phyloP scores from a whole-genome alignment of 768 basidiomycete genomes.

The Daedaleopsis sinensis region DNA sequence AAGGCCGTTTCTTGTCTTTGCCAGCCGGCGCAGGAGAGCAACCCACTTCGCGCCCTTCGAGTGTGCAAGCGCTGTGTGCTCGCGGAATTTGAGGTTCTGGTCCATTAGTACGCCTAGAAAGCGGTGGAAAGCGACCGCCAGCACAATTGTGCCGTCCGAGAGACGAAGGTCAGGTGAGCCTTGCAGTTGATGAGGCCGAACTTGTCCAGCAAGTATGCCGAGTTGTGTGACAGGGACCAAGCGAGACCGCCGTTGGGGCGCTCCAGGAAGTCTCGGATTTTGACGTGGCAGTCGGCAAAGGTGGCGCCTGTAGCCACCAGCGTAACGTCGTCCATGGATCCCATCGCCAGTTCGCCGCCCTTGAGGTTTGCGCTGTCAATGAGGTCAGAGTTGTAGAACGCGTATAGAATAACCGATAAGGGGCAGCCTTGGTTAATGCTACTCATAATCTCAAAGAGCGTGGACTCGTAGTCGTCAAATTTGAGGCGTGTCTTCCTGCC shows the following conservation, averaged over 20 bases:
- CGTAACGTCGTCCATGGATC: no score
- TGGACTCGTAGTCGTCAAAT: conserved; percentile 31
- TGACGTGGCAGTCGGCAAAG: background rate
- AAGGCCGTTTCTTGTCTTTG: conserved; percentile 25
- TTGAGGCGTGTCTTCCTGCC: conserved; percentile 20
- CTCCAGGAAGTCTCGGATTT: conserved; percentile 18
- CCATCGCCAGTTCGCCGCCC: no score
- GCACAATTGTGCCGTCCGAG: conserved; percentile 14
- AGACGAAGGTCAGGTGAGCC: conserved; percentile 5
- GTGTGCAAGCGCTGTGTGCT: conserved; percentile 20
- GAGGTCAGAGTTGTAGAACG: no score
- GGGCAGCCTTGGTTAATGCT: conserved; percentile 30
- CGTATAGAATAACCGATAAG: no score
- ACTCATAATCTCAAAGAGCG: conserved; percentile 19
- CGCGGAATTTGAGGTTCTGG: conserved; percentile 31
- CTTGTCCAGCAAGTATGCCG: conserved; percentile 26
- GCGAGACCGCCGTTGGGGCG: conserved; percentile 26
- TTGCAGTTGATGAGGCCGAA: conserved; percentile 16
- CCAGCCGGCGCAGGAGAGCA: conserved; percentile 22
- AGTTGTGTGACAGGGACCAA: conserved; percentile 34
- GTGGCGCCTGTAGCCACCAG: no score
- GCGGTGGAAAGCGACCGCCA: conserved; percentile 20
- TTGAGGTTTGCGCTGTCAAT: no score
- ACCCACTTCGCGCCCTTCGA: conserved; percentile 25
- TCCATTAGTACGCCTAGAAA: conserved; percentile 38